These are phyloP conservation scores for Stromatinia cepivora DNA, from an alignment of 2,329 filamentous ascomycete genomes.

Conservation along the genomic window DNA sequence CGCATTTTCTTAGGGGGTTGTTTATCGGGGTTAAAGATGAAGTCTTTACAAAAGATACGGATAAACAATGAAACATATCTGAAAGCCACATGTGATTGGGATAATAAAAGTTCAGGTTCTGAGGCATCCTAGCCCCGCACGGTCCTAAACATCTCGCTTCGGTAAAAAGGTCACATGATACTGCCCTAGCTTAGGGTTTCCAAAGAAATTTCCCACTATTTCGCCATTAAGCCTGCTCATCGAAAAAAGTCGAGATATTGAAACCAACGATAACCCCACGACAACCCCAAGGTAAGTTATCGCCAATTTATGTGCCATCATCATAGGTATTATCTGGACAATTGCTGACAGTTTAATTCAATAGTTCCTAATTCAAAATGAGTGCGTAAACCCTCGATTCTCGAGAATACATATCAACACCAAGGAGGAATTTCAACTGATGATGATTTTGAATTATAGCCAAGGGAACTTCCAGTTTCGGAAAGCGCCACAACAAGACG, in stretches of 20 bases:
- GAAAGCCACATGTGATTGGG: not conserved
- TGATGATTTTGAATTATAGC: conserved; percentile 31
- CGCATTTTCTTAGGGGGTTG: too few relatives aligned
- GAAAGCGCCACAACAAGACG: conserved; percentile 42
- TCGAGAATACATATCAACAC: conserved; percentile 23
- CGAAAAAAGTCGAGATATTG: conserved; percentile 20
- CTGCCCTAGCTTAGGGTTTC: conserved; percentile 23
- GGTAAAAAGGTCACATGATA: conserved; percentile 8
- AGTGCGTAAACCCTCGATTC: conserved; percentile 34
- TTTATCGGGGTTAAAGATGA: too few relatives aligned
- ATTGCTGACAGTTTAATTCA: conserved; percentile 17
- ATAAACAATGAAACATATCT: too few relatives aligned
- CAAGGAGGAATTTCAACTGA: conserved; percentile 15
- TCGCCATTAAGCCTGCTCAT: conserved; percentile 13
- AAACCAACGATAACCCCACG: conserved; percentile 22
- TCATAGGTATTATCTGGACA: not conserved
- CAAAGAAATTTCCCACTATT: conserved; percentile 12
- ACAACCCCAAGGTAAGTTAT: conserved; percentile 23
- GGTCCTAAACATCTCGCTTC: conserved; percentile 14
- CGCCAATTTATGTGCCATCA: conserved; percentile 7
- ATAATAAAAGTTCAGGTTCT: conserved; percentile 5
- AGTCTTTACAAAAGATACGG: too few relatives aligned
- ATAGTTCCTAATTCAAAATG: conserved; percentile 41
- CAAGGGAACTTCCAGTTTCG: conserved; percentile 41
- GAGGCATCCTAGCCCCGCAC: conserved; percentile 6